Conservation (phyloP, 495 filamentous ascomycete genomes). For the Penicillium ucsense region DNA sequence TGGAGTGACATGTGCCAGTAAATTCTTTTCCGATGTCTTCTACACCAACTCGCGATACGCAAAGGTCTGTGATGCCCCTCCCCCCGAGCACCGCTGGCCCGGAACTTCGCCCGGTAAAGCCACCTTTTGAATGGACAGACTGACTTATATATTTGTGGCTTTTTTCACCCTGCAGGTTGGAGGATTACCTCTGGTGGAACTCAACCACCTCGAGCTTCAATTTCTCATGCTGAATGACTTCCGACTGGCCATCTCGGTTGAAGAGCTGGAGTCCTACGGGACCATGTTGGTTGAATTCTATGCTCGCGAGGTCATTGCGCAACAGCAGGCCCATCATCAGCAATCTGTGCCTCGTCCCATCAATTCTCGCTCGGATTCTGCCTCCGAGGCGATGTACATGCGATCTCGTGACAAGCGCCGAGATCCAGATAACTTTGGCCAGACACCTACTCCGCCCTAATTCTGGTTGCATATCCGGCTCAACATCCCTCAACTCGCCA, state of each 20-base stretch:
- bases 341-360: conserved; percentile 18
- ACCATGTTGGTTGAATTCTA: conserved; percentile 99
- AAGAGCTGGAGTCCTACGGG: conserved; percentile 93
- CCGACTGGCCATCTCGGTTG: conserved; percentile 83
- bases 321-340: conserved; percentile 37
- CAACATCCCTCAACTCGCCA: background rate
- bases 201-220: conserved; percentile 95
- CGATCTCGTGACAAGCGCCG: conserved; percentile 26
- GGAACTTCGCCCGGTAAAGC: too few relatives aligned
- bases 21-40: conserved; percentile 99
- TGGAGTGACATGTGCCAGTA: conserved; percentile 95
- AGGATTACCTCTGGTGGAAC: conserved; percentile 86
- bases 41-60: conserved; percentile 99
- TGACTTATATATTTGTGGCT: background rate
- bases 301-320: conserved; percentile 77
- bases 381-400: conserved; percentile 33
- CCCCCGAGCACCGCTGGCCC: background rate
- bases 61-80: conserved; percentile 55
- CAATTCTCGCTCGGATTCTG: conserved; percentile 10
- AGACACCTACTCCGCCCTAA: conserved; percentile 37
- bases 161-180: conserved; percentile 56
- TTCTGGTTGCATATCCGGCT: background rate
- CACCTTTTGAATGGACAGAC: background rate
- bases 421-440: conserved; percentile 21
- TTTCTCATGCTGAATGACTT: conserved; percentile 97